Conservation (phyloP, 1,284 basidiomycete species). For the Cryptococcus depauperatus region DNA sequence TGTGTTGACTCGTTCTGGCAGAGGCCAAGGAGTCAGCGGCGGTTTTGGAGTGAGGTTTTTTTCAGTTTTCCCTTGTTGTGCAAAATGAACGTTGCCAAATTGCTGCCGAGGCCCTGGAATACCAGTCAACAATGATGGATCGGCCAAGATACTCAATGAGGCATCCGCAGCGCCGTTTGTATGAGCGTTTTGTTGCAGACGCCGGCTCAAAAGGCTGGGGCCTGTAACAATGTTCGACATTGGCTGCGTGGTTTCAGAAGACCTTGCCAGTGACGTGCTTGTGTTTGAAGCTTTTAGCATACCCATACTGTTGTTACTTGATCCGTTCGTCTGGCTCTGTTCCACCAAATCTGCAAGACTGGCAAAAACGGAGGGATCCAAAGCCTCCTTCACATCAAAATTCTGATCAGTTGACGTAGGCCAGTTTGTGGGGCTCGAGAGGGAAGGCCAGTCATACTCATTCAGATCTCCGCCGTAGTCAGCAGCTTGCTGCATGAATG, state of each 20-base stretch:
- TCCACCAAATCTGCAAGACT: slow-evolving; percentile 28
- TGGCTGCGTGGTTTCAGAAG: background rate
- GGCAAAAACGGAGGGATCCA: slow-evolving; percentile 25
- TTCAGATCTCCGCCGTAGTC: background rate
- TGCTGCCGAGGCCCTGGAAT: background rate
- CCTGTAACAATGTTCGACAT: too few species aligned
- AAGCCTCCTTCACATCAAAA: slow-evolving; percentile 6
- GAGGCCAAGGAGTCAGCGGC: slow-evolving; percentile 17
- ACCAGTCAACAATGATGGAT: background rate
- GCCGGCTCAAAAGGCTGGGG: slow-evolving; percentile 12
- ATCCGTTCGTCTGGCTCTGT: slow-evolving; percentile 15
- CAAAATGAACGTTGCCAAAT: slow-evolving; percentile 5
- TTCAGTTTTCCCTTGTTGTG: slow-evolving; percentile 2
- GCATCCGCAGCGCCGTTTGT: background rate
- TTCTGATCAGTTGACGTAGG: slow-evolving; percentile 1
- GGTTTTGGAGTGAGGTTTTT: background rate
- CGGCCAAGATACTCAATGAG: slow-evolving; percentile 7
- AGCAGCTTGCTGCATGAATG: background rate
- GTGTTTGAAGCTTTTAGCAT: background rate
- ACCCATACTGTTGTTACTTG: background rate
- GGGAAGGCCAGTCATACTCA: slow-evolving; percentile 13
- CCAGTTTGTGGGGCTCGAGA: slow-evolving; percentile 12
- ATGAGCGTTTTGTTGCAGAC: slow-evolving; percentile 4
- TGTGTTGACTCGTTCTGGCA: slow-evolving; percentile 16
- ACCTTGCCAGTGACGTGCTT: background rate